Conservation (phyloP, 2,329 filamentous ascomycete species). For the Microdochium trichocladiopsis region DNA sequence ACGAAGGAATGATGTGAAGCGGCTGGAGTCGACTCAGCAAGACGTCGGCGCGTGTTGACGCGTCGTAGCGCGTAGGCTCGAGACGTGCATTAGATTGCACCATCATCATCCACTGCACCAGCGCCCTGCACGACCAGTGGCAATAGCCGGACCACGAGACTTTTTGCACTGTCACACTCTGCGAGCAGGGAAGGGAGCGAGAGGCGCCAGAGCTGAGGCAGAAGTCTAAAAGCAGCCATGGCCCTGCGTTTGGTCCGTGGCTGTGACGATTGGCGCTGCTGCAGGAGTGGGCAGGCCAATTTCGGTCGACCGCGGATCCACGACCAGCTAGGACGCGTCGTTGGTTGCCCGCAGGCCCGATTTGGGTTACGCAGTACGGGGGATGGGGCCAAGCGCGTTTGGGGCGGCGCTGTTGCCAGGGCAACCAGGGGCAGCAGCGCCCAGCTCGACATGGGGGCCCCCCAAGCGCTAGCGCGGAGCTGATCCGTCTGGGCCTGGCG, state of each 20-base stretch:
- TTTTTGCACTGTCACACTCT: too few species aligned
- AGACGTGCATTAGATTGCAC: too few species aligned
- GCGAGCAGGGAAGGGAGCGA: too few species aligned
- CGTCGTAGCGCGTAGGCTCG: too few species aligned
- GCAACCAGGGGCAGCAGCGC: conserved; percentile 1
- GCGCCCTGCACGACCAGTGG: too few species aligned
- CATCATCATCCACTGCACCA: too few species aligned
- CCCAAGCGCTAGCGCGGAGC: background rate
- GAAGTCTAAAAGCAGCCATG: background rate
- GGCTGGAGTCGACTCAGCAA: too few species aligned
- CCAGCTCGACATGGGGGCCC: background rate
- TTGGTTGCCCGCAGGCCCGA: background rate
- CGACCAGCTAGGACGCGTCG: background rate
- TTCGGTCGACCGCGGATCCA: background rate
- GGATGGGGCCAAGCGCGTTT: background rate
- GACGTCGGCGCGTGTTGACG: too few species aligned
- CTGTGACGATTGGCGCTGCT: background rate
- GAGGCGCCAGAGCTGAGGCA: too few species aligned
- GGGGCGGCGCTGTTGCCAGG: background rate
- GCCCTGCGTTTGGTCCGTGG: too few species aligned
- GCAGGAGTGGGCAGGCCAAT: background rate
- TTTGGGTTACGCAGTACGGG: background rate
- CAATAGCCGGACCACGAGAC: too few species aligned
- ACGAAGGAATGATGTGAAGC: too few species aligned
- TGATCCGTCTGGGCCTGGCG: background rate